Conservation (phyloP, 768 basidiomycete species). For the Lepiota brunneoincarnata region DNA sequence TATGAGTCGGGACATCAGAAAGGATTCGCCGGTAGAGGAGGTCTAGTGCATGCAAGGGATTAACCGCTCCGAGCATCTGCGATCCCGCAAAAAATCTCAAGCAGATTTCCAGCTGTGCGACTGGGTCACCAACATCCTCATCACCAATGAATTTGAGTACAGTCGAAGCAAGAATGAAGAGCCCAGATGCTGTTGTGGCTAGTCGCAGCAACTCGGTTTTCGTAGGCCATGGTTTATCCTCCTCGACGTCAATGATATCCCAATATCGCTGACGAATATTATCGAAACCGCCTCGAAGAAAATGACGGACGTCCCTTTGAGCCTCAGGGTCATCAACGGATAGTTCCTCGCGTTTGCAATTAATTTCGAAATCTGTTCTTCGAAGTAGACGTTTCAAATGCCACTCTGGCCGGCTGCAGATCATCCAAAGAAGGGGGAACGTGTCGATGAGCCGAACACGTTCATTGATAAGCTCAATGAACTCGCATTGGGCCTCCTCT, state of each 20-base stretch:
- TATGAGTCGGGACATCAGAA: background rate
- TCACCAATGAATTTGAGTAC: slow-evolving; percentile 4
- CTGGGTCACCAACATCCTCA: background rate
- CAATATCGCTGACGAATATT: too few species aligned
- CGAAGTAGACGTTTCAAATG: background rate
- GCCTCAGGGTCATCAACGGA: background rate
- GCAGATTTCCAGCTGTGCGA: slow-evolving; percentile 1
- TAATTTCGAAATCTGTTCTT: background rate
- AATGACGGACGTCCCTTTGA: too few species aligned
- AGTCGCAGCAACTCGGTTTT: background rate
- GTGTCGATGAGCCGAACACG: background rate
- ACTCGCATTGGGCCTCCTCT: slow-evolving; percentile 1
- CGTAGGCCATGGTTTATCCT: background rate
- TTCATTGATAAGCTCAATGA: slow-evolving; percentile 2
- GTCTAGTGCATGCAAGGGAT: slow-evolving; percentile 4
- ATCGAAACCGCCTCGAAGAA: too few species aligned
- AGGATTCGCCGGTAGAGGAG: background rate
- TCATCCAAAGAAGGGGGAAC: slow-evolving; percentile 3
- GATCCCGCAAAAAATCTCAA: background rate
- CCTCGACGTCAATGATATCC: background rate
- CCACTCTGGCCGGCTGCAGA: slow-evolving; percentile 2
- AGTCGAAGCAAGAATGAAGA: slow-evolving; percentile 1
- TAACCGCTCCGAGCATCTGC: background rate
- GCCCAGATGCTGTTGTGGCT: background rate
- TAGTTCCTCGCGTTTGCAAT: slow-evolving; percentile 2